A percentile compares a stretch with the other conserved stretches of the same genome.
These are phyloP conservation scores for Rhynchospora pubera DNA, from an alignment of 176 grass and related monocot genomes.

Conservation along the genomic window DNA sequence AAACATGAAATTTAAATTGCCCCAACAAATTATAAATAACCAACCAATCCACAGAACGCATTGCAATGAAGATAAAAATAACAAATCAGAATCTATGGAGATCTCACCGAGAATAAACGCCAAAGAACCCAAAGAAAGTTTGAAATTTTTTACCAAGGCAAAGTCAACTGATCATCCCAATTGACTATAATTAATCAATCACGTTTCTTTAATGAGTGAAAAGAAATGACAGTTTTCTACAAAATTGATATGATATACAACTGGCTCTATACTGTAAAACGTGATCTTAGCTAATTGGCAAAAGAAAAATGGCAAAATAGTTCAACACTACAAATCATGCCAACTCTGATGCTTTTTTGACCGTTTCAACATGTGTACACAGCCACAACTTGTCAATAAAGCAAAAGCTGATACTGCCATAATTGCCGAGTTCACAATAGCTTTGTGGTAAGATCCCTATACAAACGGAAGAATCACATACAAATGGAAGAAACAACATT, in stretches of 20 bases:
- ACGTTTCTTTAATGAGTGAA: neutral
- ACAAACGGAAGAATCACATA: constrained; percentile 14
- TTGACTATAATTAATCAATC: neutral
- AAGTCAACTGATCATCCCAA: neutral
- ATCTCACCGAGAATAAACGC: too few relatives aligned
- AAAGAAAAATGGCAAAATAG: neutral
- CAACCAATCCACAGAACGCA: too few relatives aligned
- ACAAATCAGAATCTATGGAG: too few relatives aligned
- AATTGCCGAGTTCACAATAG: constrained; percentile 54
- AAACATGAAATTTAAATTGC: too few relatives aligned
- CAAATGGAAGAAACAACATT: neutral
- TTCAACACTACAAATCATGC: constrained; percentile 35
- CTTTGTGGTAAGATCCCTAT: constrained; percentile 45
- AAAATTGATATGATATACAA: constrained; percentile 20
- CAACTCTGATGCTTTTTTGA: constrained; percentile 64
- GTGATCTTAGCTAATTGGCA: neutral
- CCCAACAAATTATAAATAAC: too few relatives aligned
- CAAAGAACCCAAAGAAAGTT: neutral
- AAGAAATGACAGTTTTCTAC: neutral
- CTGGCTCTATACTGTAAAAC: neutral
- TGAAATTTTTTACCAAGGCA: neutral
- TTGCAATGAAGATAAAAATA: too few relatives aligned
- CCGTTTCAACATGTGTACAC: constrained; percentile 47
- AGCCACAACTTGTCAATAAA: constrained; percentile 46
- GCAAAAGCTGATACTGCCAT: constrained; percentile 54